Conservation (phyloP, 2,329 filamentous ascomycete species). For the Colletotrichum horii region DNA sequence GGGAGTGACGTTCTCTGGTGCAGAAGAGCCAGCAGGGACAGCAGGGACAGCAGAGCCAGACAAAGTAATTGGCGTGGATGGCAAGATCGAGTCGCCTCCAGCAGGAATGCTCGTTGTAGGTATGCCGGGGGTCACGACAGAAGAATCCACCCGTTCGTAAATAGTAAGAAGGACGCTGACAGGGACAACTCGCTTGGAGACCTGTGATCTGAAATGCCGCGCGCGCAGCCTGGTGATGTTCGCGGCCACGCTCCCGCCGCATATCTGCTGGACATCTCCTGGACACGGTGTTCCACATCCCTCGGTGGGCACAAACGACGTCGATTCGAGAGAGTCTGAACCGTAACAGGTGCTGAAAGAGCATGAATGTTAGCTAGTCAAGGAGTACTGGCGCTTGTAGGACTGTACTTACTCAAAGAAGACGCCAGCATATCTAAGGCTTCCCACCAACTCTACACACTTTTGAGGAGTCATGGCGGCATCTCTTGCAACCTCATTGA, state of each 20-base stretch:
- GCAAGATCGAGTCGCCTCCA: neutral
- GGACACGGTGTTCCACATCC: neutral
- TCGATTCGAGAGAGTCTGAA: neutral
- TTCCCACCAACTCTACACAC: neutral
- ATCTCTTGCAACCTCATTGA: neutral
- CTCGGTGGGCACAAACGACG: neutral
- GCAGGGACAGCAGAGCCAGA: neutral
- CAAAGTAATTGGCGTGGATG: neutral
- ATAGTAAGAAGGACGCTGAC: neutral
- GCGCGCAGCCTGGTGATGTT: neutral
- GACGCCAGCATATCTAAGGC: neutral
- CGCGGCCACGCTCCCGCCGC: neutral
- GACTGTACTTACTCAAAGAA: neutral
- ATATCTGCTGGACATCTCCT: neutral
- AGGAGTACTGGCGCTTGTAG: neutral
- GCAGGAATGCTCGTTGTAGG: neutral
- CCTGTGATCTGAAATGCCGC: neutral
- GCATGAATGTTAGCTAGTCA: neutral
- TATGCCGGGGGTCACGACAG: neutral
- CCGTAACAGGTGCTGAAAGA: neutral
- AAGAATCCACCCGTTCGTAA: neutral
- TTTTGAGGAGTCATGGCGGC: neutral
- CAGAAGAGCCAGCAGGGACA: neutral
- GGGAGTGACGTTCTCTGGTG: neutral
- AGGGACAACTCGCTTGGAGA: neutral